Conservation (phyloP, 2,329 filamentous ascomycete species). For the Blastomyces silverae region DNA sequence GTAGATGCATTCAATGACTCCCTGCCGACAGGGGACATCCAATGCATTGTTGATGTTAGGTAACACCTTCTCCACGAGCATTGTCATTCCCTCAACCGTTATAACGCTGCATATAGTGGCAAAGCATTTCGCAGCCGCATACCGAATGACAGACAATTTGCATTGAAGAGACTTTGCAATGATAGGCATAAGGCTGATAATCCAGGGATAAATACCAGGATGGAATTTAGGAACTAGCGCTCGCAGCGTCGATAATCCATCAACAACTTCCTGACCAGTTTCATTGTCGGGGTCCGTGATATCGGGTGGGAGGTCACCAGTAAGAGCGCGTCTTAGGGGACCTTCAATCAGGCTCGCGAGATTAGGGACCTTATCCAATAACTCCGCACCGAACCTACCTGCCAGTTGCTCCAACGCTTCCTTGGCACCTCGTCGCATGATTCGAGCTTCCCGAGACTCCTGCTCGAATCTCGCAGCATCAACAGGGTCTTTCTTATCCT, state of each 20-base stretch:
- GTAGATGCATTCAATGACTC: constrained; percentile 90
- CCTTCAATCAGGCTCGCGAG: constrained; percentile 73
- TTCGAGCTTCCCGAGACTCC: constrained; percentile 80
- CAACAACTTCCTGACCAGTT: constrained; percentile 86
- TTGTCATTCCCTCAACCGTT: constrained; percentile 89
- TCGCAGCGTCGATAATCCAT: constrained; percentile 85
- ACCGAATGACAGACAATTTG: constrained; percentile 82
- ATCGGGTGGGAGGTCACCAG: constrained; percentile 61
- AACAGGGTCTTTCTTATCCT: constrained; percentile 85
- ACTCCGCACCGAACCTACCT: constrained; percentile 64
- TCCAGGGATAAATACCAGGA: constrained; percentile 64
- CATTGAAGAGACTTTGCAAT: constrained; percentile 85
- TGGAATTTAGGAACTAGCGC: constrained; percentile 90
- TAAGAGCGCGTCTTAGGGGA: constrained; percentile 69
- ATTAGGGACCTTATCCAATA: constrained; percentile 80
- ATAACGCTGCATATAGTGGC: constrained; percentile 97
- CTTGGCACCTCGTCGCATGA: constrained; percentile 88
- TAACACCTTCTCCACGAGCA: constrained; percentile 84
- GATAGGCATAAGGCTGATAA: constrained; percentile 74
- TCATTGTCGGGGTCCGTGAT: constrained; percentile 66
- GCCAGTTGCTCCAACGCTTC: constrained; percentile 87
- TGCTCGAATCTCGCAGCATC: constrained; percentile 85
- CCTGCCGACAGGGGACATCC: constrained; percentile 83
- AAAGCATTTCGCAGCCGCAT: constrained; percentile 94
- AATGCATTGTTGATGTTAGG: constrained; percentile 86